Conservation (phyloP, 2,329 filamentous ascomycete species). For the Escovopsis weberi region DNA sequence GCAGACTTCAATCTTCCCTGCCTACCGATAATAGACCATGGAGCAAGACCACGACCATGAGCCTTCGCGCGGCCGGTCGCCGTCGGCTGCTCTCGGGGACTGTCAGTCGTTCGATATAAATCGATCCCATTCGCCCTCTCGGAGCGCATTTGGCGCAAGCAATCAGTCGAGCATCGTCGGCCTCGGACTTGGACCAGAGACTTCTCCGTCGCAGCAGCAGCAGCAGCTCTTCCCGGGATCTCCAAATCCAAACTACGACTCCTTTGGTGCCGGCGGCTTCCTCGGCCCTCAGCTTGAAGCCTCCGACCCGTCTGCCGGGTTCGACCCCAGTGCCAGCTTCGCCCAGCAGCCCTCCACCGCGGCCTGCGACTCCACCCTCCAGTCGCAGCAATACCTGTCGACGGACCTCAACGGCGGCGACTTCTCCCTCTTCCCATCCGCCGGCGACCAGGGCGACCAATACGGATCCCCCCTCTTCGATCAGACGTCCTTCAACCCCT, state of each 20-base stretch:
- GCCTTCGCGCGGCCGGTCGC: constrained; percentile 40
- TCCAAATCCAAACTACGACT: constrained; percentile 24
- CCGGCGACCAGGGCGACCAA: constrained; percentile 37
- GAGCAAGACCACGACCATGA: constrained; percentile 30
- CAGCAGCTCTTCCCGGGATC: constrained; percentile 16
- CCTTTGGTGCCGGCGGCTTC: constrained; percentile 33
- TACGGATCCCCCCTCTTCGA: constrained; percentile 49
- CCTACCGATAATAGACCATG: constrained; percentile 18
- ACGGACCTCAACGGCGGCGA: constrained; percentile 40
- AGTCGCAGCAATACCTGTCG: constrained; percentile 32
- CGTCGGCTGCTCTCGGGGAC: constrained; percentile 35
- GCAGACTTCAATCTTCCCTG: neutral
- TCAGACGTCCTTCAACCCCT: constrained; percentile 26
- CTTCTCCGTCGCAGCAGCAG: constrained; percentile 34
- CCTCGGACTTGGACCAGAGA: constrained; percentile 41
- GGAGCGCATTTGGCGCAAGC: constrained; percentile 36
- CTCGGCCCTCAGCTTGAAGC: constrained; percentile 29
- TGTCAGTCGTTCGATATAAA: constrained; percentile 50
- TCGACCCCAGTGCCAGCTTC: constrained; percentile 29
- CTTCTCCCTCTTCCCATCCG: constrained; percentile 49
- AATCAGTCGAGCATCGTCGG: constrained; percentile 21
- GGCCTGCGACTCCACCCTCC: constrained; percentile 22
- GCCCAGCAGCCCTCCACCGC: constrained; percentile 25
- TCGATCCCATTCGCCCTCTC: constrained; percentile 50
- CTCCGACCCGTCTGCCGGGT: constrained; percentile 22